Evolutionary conservation across 352 stramenopile genomes (phyloP), one percentile per base, ranked within the genome.

Genomic region (Phytopythium mirpurense): DNA sequence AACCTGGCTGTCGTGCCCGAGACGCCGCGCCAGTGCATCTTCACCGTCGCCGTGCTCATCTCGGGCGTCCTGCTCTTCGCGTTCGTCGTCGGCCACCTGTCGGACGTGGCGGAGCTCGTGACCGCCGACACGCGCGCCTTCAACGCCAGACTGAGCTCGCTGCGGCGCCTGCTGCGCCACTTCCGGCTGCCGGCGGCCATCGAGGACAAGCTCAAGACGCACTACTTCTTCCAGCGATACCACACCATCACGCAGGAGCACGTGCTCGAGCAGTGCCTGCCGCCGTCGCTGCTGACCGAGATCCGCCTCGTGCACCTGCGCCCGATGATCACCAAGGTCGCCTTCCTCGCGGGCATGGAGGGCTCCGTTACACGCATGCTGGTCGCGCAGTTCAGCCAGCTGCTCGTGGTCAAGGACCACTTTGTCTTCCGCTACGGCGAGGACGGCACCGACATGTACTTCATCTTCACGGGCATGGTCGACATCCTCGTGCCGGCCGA

Each of bases 241-340:
- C 70, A 88, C 56, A 74, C 72, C 0, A 86, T 86, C 51, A 82
- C 74, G 0, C 70, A 86, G 51, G 74, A 86, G 45, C 67, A 78
- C 29, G 35, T 86, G 3, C 54, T 86, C 8, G 67, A 75, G 34
- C 44, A 56, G 11, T 83, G 72, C 47, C 49, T 86, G 7, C 74
- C 74, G 15, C 72, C 72, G 18, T 83, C 74, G 0, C 51, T 86
- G 14, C 32, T 86, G 14, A 79, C 72, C 0, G 72, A 86, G 46
- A 83, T 83, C 26, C 70, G 74, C 3, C 63, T 83, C 2, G 60
- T 86, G 36, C 63, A 83, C 35, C 53, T 86, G 9, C 67, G 77
- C n/a, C 63, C 72, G 0, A 86, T 86, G 72, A 77, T 86, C 27
- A 43, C 58, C 5, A 79, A 86, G 42, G 74, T 86, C 3, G 67